Conservation (phyloP, 352 stramenopile genomes). For the Globisporangium canariense region DNA sequence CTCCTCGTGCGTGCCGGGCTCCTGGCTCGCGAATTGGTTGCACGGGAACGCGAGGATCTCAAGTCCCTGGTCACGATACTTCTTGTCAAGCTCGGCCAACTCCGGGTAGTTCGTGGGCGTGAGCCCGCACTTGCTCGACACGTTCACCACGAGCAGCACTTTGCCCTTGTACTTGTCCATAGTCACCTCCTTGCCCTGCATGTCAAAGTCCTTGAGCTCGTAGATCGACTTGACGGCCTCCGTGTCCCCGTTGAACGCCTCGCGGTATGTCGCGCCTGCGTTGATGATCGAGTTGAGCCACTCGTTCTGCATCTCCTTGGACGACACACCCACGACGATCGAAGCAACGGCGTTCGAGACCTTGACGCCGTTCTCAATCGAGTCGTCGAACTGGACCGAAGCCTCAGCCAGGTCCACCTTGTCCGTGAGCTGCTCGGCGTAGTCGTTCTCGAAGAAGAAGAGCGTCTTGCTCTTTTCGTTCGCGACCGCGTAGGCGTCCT, state of each 20-base stretch:
- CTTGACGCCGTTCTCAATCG: background rate
- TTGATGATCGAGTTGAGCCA: slow-evolving; percentile 16
- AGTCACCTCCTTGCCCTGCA: slow-evolving; percentile 35
- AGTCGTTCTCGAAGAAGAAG: background rate
- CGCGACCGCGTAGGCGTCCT: background rate
- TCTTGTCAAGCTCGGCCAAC: slow-evolving; percentile 12
- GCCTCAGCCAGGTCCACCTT: too few species aligned
- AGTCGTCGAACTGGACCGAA: background rate
- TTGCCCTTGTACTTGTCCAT: slow-evolving; percentile 3
- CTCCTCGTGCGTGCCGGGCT: slow-evolving; percentile 42
- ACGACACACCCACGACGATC: too few species aligned
- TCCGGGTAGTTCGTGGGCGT: slow-evolving; percentile 39
- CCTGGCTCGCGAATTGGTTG: slow-evolving; percentile 51
- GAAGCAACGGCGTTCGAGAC: background rate
- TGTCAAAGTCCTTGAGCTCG: slow-evolving; percentile 38
- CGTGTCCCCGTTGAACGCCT: slow-evolving; percentile 15
- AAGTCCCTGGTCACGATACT: slow-evolving; percentile 26
- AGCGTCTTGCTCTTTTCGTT: background rate
- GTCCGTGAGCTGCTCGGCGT: too few species aligned
- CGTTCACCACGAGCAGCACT: slow-evolving; percentile 17
- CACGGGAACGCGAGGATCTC: slow-evolving; percentile 42
- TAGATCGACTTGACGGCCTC: slow-evolving; percentile 41
- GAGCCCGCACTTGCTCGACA: slow-evolving; percentile 36
- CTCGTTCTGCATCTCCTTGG: background rate
- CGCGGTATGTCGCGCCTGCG: slow-evolving; percentile 17